These are phyloP conservation scores for Hysterium pulicare DNA, from an alignment of 2,329 filamentous ascomycete species.

Conservation along the genomic window DNA sequence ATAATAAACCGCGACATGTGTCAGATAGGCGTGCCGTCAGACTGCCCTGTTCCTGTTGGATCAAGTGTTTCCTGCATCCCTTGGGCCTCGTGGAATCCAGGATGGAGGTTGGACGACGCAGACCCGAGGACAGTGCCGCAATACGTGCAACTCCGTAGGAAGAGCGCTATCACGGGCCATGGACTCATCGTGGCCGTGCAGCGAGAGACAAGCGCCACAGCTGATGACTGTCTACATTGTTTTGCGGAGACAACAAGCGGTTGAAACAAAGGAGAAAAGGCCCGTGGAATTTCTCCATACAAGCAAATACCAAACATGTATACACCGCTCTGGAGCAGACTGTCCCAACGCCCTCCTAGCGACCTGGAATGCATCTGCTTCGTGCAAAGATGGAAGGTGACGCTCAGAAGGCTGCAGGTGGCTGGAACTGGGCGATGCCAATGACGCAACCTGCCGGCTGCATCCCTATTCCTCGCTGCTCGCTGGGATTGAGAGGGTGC, in stretches of 20 bases:
- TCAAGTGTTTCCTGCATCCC: not conserved
- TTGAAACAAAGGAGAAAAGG: no score
- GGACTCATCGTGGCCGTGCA: not conserved
- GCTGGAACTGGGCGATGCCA: no score
- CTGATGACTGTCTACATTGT: not conserved
- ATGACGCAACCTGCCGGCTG: no score
- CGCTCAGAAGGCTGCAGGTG: no score
- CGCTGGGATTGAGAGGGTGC: not conserved
- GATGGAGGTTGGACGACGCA: not conserved
- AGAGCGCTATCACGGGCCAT: not conserved
- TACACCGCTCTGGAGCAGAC: no score
- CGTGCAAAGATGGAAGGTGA: no score
- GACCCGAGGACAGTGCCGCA: not conserved
- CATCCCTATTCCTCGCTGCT: not conserved
- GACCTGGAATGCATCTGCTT: no score
- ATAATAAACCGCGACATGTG: not conserved
- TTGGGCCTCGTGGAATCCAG: not conserved
- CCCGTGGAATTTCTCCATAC: no score
- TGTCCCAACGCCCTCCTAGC: no score
- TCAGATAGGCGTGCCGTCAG: not conserved
- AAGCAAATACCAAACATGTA: no score
- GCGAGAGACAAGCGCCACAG: not conserved
- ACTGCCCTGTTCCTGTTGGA: conserved; percentile 3
- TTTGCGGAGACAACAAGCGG: no score
- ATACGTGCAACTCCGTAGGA: not conserved